These are phyloP conservation scores for Colletotrichum lindemuthianum DNA, from an alignment of 2,329 filamentous ascomycete genomes.

Conservation along the genomic window DNA sequence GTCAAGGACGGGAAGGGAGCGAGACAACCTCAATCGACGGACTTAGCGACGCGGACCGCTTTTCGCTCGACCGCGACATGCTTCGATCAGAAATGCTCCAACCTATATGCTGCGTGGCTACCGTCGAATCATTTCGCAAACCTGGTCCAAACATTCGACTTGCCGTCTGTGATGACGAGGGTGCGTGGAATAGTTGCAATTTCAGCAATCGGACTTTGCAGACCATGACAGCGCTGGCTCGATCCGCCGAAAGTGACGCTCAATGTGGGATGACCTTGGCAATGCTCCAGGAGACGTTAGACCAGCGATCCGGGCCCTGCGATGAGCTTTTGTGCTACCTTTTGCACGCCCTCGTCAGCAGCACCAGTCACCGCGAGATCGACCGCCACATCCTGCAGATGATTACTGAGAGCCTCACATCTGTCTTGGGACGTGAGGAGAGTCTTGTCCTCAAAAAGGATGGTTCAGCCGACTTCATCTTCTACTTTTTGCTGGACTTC, in stretches of 20 bases:
- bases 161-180: background rate
- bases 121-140: no score
- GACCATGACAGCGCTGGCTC: background rate
- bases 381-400: no score
- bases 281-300: background rate
- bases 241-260: slow-evolving; percentile 11
- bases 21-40: no score
- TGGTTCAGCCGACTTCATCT: no score
- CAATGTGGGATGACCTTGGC: background rate
- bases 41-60: no score
- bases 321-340: background rate
- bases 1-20: background rate
- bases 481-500: no score
- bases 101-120: no score
- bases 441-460: no score
- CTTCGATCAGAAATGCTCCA: no score
- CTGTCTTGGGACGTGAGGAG: no score
- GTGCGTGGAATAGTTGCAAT: background rate
- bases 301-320: background rate
- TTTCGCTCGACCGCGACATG: no score
- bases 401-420: no score
- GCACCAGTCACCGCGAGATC: background rate
- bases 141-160: background rate
- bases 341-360: background rate
- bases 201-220: background rate